Evolutionary conservation across 352 stramenopile genomes (phyloP).

Genomic region (Thalassiosira mediterranea): DNA sequence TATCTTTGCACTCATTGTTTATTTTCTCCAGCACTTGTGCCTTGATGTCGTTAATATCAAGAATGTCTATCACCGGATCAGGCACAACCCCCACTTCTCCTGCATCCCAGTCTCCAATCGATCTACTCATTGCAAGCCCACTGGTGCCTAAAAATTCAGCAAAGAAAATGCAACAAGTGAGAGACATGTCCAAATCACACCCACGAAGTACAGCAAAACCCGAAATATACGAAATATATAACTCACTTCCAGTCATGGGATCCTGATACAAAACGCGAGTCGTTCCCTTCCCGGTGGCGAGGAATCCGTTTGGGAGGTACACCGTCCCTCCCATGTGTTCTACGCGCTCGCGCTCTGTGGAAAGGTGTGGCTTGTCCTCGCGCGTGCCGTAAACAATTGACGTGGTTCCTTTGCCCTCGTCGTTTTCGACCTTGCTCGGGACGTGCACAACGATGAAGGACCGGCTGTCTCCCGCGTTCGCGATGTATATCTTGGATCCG

Average conservation of each 20-base stretch:
- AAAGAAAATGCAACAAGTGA: too few relatives aligned
- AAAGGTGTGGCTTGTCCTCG: constrained; percentile 79
- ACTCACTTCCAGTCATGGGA: constrained; percentile 47
- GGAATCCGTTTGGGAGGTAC: constrained; percentile 42
- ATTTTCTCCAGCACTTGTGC: constrained; percentile 44
- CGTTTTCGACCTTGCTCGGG: constrained; percentile 2
- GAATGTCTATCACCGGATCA: constrained; percentile 72
- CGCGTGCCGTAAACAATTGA: constrained; percentile 72
- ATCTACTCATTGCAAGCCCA: constrained; percentile 79
- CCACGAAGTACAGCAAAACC: too few relatives aligned
- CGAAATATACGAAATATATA: too few relatives aligned
- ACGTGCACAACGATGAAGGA: constrained; percentile 74
- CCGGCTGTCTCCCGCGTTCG: constrained; percentile 77
- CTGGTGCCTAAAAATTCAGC: too few relatives aligned
- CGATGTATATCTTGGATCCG: constrained; percentile 69
- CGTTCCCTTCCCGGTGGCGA: constrained; percentile 40
- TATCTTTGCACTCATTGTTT: constrained; percentile 30
- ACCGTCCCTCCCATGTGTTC: constrained; percentile 58
- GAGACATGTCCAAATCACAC: too few relatives aligned
- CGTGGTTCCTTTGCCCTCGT: constrained; percentile 20
- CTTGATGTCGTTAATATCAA: constrained; percentile 64
- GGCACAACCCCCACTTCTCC: constrained; percentile 67
- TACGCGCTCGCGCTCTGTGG: constrained; percentile 68
- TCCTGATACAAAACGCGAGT: constrained; percentile 66
- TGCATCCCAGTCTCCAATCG: constrained; percentile 73